Evolutionary conservation across 768 basidiomycete genomes (phyloP).

Genomic region (Trametes meyenii): DNA sequence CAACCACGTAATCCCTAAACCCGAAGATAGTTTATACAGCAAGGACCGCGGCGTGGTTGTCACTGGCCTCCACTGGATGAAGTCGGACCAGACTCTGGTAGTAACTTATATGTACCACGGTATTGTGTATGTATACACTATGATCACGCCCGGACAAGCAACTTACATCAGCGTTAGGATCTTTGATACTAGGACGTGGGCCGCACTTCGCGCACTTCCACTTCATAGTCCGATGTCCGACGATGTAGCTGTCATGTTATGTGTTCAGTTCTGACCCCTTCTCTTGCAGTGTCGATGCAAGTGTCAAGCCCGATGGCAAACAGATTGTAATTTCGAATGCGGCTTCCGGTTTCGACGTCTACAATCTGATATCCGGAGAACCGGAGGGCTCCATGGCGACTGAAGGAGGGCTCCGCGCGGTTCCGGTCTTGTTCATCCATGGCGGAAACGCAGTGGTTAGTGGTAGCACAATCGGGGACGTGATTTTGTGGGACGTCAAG

Average conservation of each 20-base stretch:
- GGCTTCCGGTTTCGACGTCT: slow-evolving; percentile 1
- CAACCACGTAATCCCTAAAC: neutral
- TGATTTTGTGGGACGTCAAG: no score
- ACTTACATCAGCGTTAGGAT: no score
- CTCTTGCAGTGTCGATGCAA: no score
- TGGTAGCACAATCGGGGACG: neutral
- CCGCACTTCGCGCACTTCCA: no score
- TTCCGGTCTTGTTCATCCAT: slow-evolving; percentile 4
- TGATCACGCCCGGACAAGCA: no score
- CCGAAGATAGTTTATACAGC: neutral
- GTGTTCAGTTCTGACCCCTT: no score
- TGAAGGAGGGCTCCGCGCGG: neutral
- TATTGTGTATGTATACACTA: no score
- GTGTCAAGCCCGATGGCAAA: neutral
- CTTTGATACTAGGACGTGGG: no score
- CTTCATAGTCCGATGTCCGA: no score
- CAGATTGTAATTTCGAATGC: neutral
- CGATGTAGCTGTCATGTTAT: no score
- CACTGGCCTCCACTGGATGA: slow-evolving; percentile 6
- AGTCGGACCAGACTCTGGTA: neutral
- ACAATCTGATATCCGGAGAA: neutral
- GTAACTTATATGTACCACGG: no score
- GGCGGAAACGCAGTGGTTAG: slow-evolving; percentile 3
- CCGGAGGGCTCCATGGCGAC: neutral
- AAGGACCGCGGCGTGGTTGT: neutral